Evolutionary conservation across 306 rosid species (phyloP).

Genomic region (Delonix regia): DNA sequence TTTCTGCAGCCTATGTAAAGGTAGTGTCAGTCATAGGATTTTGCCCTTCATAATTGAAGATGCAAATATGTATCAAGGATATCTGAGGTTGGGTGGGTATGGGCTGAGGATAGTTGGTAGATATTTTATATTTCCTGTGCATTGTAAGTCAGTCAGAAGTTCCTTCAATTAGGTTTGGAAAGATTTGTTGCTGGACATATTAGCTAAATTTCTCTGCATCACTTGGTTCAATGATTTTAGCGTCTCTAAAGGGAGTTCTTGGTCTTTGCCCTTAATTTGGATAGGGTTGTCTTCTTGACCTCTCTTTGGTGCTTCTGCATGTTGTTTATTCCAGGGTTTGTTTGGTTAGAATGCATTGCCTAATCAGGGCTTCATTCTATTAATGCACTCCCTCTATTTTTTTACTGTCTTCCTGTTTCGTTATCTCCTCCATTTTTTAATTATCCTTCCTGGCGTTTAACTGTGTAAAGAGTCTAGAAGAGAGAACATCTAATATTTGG

Average conservation of each 20-base stretch:
- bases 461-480: neutral
- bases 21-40: neutral
- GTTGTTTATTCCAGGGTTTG: neutral
- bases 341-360: neutral
- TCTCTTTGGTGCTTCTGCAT: slow-evolving; percentile 4
- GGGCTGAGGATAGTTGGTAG: slow-evolving; percentile 4
- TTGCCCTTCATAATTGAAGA: neutral
- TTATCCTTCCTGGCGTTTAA: slow-evolving; percentile 2
- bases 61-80: no score
- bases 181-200: neutral
- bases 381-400: neutral
- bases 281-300: slow-evolving; percentile 16
- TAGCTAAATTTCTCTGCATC: neutral
- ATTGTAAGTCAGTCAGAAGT: neutral
- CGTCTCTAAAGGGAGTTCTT: neutral
- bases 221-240: slow-evolving; percentile 11
- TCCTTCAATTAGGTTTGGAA: neutral
- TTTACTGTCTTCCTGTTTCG: slow-evolving; percentile 2
- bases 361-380: neutral
- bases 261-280: slow-evolving; percentile 1
- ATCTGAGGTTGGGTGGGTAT: slow-evolving; percentile 2
- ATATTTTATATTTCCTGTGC: neutral
- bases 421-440: neutral
- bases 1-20: neutral
- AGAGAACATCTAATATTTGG: neutral